Base-by-base conservation (phyloP, 2,329 filamentous ascomycete species). In the Cercospora canescens region DNA sequence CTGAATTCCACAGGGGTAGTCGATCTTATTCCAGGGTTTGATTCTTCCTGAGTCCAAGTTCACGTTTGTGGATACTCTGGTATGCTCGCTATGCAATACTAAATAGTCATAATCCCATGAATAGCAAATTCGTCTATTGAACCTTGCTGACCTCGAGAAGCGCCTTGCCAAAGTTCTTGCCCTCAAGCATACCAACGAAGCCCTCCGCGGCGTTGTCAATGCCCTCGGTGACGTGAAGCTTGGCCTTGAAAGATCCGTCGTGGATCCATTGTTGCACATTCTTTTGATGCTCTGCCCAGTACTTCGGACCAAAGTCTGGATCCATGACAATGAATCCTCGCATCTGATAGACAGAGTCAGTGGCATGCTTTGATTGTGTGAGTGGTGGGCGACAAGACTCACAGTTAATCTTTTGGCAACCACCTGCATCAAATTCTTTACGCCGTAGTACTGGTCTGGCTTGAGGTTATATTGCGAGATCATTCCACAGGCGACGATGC, bases 161-260 rank as follows among this genome's bases (percentile, higher is more conserved):
- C 16, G 92, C 91, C 86, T 96, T 96, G 72, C 93, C 93, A 79
- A 93, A 91, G 82, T 96, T 96, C 79, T 91, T 86, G 56, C 93
- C 93, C 74, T 86, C 78, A 62, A 95, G 84, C 82, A 96, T 88
- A 12, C 88, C 91, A 12, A 94, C 79, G 67, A 96, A 84, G 0
- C 90, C 93, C 64, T 93, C 86, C 6, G 87, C 82, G 1, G 89
- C 89, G 67, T 91, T 88, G 67, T 96, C 93, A 66, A 96, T 93
- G 21, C 92, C 92, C 62, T 89, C 84, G 0, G 89, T 93, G 65
- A 91, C 81, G 72, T 85, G 82, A 67, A 90, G 82, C 80, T 89
- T 88, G 58, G 87, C 85, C 83, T 91, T 91, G 82, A 96, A 86
- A 5, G 84, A 87, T 12, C 91, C 92, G 4, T 95, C 91, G 37